A percentile compares a stretch with the other conserved stretches of the same genome.
These are phyloP conservation scores for Pseudogymnoascus sp. DNA, from an alignment of 2,329 filamentous ascomycete species.

Conservation along the genomic window DNA sequence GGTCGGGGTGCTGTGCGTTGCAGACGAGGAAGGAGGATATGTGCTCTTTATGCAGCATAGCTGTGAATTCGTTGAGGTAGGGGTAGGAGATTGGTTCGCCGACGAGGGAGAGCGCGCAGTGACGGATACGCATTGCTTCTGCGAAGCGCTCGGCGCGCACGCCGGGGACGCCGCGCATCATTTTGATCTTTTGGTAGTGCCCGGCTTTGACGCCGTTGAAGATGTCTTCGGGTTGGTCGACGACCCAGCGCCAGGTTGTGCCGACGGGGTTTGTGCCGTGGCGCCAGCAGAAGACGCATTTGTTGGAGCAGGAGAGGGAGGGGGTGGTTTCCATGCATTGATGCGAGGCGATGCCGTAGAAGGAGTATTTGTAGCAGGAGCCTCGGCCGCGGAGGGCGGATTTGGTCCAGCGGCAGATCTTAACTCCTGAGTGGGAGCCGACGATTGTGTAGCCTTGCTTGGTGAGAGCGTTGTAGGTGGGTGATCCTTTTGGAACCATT, in stretches of 20 bases:
- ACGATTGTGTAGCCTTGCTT: slow-evolving; percentile 97
- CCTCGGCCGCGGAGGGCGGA: slow-evolving; percentile 87
- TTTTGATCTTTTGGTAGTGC: slow-evolving; percentile 97
- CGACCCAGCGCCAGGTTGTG: slow-evolving; percentile 93
- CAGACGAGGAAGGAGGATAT: slow-evolving; percentile 95
- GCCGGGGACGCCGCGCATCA: slow-evolving; percentile 88
- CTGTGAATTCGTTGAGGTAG: slow-evolving; percentile 86
- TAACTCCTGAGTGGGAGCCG: slow-evolving; percentile 90
- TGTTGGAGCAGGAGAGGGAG: slow-evolving; percentile 91
- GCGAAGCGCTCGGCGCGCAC: slow-evolving; percentile 85
- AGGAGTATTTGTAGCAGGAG: slow-evolving; percentile 95
- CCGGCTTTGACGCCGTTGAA: slow-evolving; percentile 83
- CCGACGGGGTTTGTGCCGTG: slow-evolving; percentile 96
- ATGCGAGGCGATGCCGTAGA: slow-evolving; percentile 94
- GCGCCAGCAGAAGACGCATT: slow-evolving; percentile 98
- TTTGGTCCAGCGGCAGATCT: slow-evolving; percentile 98
- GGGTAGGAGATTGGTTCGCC: slow-evolving; percentile 99
- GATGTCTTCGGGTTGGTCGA: slow-evolving; percentile 83
- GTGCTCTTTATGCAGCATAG: slow-evolving; percentile 71
- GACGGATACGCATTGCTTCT: slow-evolving; percentile 85
- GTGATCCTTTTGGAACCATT: slow-evolving; percentile 89
- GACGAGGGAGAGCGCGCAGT: slow-evolving; percentile 86
- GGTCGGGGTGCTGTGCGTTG: slow-evolving; percentile 92
- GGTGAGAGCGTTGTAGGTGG: slow-evolving; percentile 79
- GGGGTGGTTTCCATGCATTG: slow-evolving; percentile 98